Evolutionary conservation across 23 red algal species (phyloP).

Genomic region (Agarophyton chilense): DNA sequence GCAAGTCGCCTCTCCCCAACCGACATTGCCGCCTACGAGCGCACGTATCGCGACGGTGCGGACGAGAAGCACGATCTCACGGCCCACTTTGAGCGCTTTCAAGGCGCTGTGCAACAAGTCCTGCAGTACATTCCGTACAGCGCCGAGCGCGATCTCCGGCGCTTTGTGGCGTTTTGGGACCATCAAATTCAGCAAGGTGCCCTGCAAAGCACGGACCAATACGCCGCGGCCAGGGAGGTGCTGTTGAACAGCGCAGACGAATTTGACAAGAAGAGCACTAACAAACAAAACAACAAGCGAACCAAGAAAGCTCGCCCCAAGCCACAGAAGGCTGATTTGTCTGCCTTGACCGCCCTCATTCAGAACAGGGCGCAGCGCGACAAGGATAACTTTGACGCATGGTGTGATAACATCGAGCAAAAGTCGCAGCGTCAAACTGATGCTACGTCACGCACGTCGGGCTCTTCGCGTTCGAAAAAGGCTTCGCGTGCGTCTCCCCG

Average conservation of each 20-base stretch:
- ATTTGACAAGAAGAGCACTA: neutral
- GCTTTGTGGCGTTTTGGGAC: slow-evolving; percentile 74
- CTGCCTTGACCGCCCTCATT: slow-evolving; percentile 25
- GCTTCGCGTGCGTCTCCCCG: no score
- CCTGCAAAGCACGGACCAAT: neutral
- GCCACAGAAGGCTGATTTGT: neutral
- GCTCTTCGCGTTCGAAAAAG: neutral
- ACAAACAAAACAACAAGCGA: neutral
- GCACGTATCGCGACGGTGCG: slow-evolving; percentile 35
- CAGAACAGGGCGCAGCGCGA: slow-evolving; percentile 4
- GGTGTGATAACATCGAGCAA: slow-evolving; percentile 33
- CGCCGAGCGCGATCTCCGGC: slow-evolving; percentile 48
- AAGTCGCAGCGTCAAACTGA: neutral
- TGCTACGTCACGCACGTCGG: no score
- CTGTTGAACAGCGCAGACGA: neutral
- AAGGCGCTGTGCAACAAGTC: slow-evolving; percentile 51
- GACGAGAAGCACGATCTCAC: slow-evolving; percentile 70
- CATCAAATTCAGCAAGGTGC: neutral
- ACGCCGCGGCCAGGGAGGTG: neutral
- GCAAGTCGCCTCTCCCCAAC: slow-evolving; percentile 16
- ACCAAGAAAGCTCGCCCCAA: neutral
- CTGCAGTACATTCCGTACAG: slow-evolving; percentile 83
- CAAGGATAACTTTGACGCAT: slow-evolving; percentile 45
- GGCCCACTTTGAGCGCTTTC: slow-evolving; percentile 41
- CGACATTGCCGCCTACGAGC: slow-evolving; percentile 70